These are phyloP conservation scores for Cyclocybe aegerita DNA, from an alignment of 768 basidiomycete genomes.

Conservation along the genomic window DNA sequence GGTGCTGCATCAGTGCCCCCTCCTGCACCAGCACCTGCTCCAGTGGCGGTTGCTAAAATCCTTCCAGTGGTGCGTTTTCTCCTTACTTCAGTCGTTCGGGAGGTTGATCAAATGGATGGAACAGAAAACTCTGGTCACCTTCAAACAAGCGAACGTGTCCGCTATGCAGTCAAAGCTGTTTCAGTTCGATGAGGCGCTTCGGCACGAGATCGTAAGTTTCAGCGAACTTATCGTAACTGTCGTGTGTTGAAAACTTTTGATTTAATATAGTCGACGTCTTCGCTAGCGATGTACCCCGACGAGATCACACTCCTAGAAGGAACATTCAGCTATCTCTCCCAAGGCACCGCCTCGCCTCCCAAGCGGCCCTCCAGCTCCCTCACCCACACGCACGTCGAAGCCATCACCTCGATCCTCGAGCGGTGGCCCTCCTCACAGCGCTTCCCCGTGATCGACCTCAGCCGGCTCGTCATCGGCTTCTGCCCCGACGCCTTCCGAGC, in stretches of 20 bases:
- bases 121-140: slow-evolving; percentile 66
- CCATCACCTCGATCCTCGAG: slow-evolving; percentile 60
- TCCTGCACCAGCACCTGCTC: slow-evolving; percentile 30
- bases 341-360: slow-evolving; percentile 38
- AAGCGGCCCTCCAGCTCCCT: slow-evolving; percentile 32
- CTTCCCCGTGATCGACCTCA: slow-evolving; percentile 87
- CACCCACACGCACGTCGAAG: slow-evolving; percentile 54
- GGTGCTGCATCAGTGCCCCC: slow-evolving; percentile 27
- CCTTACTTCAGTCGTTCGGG: background rate
- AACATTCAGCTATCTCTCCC: slow-evolving; percentile 57
- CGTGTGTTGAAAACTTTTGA: background rate
- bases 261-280: slow-evolving; percentile 57
- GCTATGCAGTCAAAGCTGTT: slow-evolving; percentile 80
- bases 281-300: slow-evolving; percentile 69
- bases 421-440: slow-evolving; percentile 74
- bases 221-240: background rate
- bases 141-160: slow-evolving; percentile 78
- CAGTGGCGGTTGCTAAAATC: slow-evolving; percentile 35
- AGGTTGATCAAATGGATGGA: background rate
- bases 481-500: slow-evolving; percentile 49
- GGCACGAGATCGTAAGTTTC: slow-evolving; percentile 62
- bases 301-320: slow-evolving; percentile 61
- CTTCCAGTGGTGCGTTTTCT: slow-evolving; percentile 53
- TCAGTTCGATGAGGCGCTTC: slow-evolving; percentile 71
- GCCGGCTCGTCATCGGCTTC: slow-evolving; percentile 71